phyloP scores from a whole-genome alignment of 495 filamentous ascomycete genomes.

The Penicillium taxi region DNA sequence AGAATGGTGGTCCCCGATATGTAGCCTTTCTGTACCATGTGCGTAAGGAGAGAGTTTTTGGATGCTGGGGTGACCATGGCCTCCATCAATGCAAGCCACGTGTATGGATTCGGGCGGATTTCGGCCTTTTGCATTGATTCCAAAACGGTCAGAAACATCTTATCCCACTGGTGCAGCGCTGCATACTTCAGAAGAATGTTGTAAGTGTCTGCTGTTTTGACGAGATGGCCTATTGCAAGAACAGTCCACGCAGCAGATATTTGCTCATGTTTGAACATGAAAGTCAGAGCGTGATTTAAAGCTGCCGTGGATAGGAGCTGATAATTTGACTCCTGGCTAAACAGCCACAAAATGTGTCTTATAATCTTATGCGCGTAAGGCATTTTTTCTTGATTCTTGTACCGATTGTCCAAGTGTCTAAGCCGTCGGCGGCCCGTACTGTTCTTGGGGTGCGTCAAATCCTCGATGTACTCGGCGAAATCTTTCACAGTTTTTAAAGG shows the following conservation, averaged over 20 bases:
- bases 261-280: constrained; percentile 25
- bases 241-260: constrained; percentile 22
- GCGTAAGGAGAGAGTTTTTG: constrained; percentile 24
- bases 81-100: constrained; percentile 37
- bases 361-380: constrained; percentile 11
- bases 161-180: constrained; percentile 29
- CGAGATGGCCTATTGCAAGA: constrained; percentile 23
- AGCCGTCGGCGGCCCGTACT: no score
- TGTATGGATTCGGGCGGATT: constrained; percentile 34
- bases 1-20: constrained; percentile 16
- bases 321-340: constrained; percentile 14
- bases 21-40: constrained; percentile 30
- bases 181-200: constrained; percentile 36
- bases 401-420: no score
- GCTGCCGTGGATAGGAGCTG: constrained; percentile 33
- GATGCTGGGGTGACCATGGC: constrained; percentile 23
- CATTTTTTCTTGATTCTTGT: no score
- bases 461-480: constrained; percentile 29
- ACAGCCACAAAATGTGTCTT: constrained; percentile 17
- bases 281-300: constrained; percentile 34
- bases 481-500: constrained; percentile 20
- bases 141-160: constrained; percentile 25
- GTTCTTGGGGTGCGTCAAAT: constrained; percentile 22
- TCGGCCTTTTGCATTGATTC: constrained; percentile 24
- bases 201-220: constrained; percentile 35